phyloP scores from a whole-genome alignment of 768 basidiomycete genomes.

The Hortiboletus flavorubellus region DNA sequence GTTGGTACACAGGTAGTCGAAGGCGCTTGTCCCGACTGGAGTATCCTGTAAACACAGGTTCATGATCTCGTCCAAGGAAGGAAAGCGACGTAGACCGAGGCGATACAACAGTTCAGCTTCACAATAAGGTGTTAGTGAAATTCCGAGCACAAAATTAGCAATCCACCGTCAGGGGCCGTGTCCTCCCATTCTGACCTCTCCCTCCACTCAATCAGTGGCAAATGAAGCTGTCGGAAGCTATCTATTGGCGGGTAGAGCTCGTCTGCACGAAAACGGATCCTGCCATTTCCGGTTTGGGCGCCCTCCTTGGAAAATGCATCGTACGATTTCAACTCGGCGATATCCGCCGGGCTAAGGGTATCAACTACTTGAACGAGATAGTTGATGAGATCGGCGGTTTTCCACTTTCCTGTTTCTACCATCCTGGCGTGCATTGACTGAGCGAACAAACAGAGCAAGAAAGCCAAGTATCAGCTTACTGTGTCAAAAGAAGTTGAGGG shows the following conservation, averaged over 20 bases:
- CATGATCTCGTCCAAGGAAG: constrained; percentile 62
- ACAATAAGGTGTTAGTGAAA: no score
- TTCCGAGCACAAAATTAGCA: no score
- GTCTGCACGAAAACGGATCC: constrained; percentile 40
- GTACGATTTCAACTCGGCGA: not conserved
- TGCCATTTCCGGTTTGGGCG: no score
- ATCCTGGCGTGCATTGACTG: not conserved
- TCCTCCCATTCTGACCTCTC: constrained; percentile 59
- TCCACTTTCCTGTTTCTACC: constrained; percentile 1
- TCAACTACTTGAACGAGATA: constrained; percentile 2
- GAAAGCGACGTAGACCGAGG: constrained; percentile 33
- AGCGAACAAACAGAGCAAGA: not conserved
- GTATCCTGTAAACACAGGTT: constrained; percentile 43
- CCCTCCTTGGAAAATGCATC: constrained; percentile 53
- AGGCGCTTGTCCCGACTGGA: constrained; percentile 49
- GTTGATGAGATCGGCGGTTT: not conserved
- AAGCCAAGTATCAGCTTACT: not conserved
- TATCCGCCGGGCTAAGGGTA: not conserved
- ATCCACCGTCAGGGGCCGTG: not conserved
- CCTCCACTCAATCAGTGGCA: constrained; percentile 87
- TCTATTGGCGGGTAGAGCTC: constrained; percentile 83
- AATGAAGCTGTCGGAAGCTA: constrained; percentile 57
- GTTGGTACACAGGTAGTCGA: constrained; percentile 59
- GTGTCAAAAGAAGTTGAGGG: not conserved
- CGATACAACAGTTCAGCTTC: not conserved